Evolutionary conservation across 352 stramenopile genomes (phyloP), one percentile per base, ranked within the genome.

Genomic region (Phytophthora citricola): DNA sequence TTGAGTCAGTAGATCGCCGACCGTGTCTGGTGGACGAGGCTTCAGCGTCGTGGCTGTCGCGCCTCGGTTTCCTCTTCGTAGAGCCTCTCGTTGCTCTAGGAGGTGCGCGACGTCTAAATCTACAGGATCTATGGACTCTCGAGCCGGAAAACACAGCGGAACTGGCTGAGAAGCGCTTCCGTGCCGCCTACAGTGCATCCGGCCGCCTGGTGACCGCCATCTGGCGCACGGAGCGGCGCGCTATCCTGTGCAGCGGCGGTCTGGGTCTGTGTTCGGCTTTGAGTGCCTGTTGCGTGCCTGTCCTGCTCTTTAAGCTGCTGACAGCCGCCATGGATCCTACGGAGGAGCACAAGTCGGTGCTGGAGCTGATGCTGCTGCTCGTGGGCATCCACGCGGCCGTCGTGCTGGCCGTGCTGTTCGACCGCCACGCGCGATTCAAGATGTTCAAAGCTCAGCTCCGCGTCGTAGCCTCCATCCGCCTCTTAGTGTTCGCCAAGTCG

Each of bases 401-500:
- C 9, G 46, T 82, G 59, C 20, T 78, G 32, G 57, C 58, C 34
- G 67, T 75, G 39, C 36, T 82, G 2, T 70, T 78, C 50, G 54
- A 69, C 26, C 62, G 71, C 12, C 74, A 82, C 36, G 66, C 61
- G 49, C 52, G 72, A 12, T 73, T 75, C 59, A 44, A 40, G 8
- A 75, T 82, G 62, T 77, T 76, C 63, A 70, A 69, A 43, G 71
- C 58, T 1, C 64, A 73, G 39, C 29, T 78, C 4, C 67, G 71
- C 17, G 71, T 72, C 10, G 64, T 78, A 58, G 56, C 65, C 15
- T 73, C 68, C 40, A 78, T 80, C 43, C 71, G 75, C 1, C 66
- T 71, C 15, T 38, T 82, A 31, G 54, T 82, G 11, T 82, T 79
- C 31, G 51, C 75, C 50, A 75, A 78, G 43, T 76, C 74, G 5